Conservation (phyloP, 1,284 basidiomycete species). For the Marasmius oreades region DNA sequence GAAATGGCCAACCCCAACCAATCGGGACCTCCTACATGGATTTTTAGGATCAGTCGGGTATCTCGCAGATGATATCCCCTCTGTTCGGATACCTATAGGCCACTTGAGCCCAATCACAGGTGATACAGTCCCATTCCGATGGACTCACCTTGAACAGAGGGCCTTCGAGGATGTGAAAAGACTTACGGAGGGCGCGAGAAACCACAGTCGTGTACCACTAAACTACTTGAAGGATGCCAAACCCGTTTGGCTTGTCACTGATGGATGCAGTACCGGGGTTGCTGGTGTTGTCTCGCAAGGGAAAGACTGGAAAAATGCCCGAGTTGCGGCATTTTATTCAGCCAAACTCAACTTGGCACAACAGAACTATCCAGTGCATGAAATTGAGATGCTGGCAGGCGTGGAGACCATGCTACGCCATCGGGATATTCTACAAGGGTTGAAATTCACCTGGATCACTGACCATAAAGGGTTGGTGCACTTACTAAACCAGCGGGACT, state of each 20-base stretch:
- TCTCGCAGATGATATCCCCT: conserved; percentile 12
- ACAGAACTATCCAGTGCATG: conserved; percentile 17
- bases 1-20: conserved; percentile 20
- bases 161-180: conserved; percentile 29
- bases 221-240: conserved; percentile 18
- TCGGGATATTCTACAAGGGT: conserved; percentile 11
- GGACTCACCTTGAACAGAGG: conserved; percentile 8
- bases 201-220: conserved; percentile 17
- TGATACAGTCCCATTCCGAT: conserved; percentile 13
- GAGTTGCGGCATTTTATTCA: conserved; percentile 23
- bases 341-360: conserved; percentile 22
- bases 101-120: conserved; percentile 9
- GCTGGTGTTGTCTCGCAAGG: conserved; percentile 22
- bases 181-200: conserved; percentile 13
- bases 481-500: conserved; percentile 8
- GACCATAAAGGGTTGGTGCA: conserved; percentile 6
- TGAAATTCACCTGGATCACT: not conserved
- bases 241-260: conserved; percentile 25
- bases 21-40: conserved; percentile 8
- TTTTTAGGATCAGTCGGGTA: conserved; percentile 13
- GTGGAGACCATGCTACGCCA: conserved; percentile 23
- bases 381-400: conserved; percentile 25
- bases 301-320: conserved; percentile 11
- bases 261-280: conserved; percentile 21
- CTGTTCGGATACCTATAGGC: conserved; percentile 12